phyloP scores from a whole-genome alignment of 1,139 yeast genomes.

The Casaregolazyma suthepensis region DNA sequence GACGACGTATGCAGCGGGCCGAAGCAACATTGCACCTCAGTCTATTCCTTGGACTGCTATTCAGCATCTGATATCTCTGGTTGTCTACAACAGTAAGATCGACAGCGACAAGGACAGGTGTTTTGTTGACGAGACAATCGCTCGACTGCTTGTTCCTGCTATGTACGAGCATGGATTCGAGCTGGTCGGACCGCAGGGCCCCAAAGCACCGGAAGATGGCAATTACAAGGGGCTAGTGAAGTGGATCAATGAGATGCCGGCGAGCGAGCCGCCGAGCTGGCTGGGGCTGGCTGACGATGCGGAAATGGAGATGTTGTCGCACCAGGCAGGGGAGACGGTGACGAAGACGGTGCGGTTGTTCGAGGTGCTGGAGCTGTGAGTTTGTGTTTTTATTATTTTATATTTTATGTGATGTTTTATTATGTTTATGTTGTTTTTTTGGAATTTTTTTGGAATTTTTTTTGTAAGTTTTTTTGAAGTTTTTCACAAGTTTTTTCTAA shows the following conservation, averaged over 20 bases:
- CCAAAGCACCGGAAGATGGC: slow-evolving; percentile 47
- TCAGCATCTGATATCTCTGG: slow-evolving; percentile 43
- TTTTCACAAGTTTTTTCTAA: not conserved
- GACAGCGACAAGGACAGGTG: slow-evolving; percentile 43
- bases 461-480: no score
- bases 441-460: no score
- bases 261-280: slow-evolving; percentile 58
- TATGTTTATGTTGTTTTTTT: not conserved
- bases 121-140: slow-evolving; percentile 29
- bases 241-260: slow-evolving; percentile 57
- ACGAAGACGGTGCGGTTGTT: not conserved
- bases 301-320: slow-evolving; percentile 30
- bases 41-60: slow-evolving; percentile 55
- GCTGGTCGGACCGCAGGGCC: slow-evolving; percentile 16
- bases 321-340: slow-evolving; percentile 17
- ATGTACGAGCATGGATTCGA: slow-evolving; percentile 36
- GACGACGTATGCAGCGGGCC: slow-evolving; percentile 24
- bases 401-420: not conserved
- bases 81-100: slow-evolving; percentile 73
- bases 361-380: not conserved
- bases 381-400: not conserved
- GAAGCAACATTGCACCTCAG: slow-evolving; percentile 43
- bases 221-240: slow-evolving; percentile 32
- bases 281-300: slow-evolving; percentile 48
- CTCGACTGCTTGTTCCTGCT: slow-evolving; percentile 30